Evolutionary conservation across 2,329 filamentous ascomycete species (phyloP).

Genomic region (Ramularia endophylla): DNA sequence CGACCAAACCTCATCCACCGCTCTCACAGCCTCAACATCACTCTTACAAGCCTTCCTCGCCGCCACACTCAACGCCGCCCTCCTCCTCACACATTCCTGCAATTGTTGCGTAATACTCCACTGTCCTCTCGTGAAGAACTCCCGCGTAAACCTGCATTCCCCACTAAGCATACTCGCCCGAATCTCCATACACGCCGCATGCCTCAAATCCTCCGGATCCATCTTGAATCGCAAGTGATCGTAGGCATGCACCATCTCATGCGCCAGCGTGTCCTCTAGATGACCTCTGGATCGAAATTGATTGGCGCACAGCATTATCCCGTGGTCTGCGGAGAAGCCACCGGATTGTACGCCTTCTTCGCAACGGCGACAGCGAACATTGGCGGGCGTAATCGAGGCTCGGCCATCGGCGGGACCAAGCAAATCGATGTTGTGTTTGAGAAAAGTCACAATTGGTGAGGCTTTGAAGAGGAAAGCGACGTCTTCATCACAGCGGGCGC

Average conservation of each 20-base stretch:
- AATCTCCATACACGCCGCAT: constrained; percentile 96
- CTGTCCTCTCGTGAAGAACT: constrained; percentile 78
- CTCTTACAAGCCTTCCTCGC: constrained; percentile 75
- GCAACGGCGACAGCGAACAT: constrained; percentile 79
- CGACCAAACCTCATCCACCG: constrained; percentile 98
- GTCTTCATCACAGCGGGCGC: constrained; percentile 71
- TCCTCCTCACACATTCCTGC: constrained; percentile 79
- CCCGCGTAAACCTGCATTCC: constrained; percentile 84
- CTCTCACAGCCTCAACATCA: constrained; percentile 75
- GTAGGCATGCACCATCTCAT: constrained; percentile 98
- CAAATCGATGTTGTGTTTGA: constrained; percentile 71
- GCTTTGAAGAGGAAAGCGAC: constrained; percentile 79
- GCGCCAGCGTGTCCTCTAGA: constrained; percentile 86
- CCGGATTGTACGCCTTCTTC: constrained; percentile 61
- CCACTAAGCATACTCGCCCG: constrained; percentile 87
- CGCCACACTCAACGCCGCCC: constrained; percentile 75
- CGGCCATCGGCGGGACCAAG: constrained; percentile 50
- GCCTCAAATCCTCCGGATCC: constrained; percentile 73
- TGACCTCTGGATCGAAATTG: constrained; percentile 74
- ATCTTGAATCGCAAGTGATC: constrained; percentile 90
- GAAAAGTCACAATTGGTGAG: constrained; percentile 80
- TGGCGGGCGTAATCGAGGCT: constrained; percentile 64
- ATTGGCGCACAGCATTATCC: constrained; percentile 90
- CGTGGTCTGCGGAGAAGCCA: constrained; percentile 79
- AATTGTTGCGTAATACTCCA: constrained; percentile 89